Evolutionary conservation across 2,329 filamentous ascomycete species (phyloP), one percentile per base, ranked within the genome.

Genomic region (Alternaria arborescens): DNA sequence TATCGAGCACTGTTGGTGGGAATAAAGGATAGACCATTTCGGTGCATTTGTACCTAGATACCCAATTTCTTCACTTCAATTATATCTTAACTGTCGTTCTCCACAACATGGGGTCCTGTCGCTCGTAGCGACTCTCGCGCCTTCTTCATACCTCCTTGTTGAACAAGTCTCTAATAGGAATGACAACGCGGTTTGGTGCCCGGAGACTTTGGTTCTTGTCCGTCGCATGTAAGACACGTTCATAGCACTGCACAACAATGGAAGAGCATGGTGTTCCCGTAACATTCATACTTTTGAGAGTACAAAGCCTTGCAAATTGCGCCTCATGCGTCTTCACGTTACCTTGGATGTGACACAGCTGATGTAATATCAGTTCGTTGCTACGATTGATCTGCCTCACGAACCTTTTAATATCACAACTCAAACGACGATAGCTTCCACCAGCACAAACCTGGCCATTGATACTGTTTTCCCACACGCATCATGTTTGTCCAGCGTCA

Each of bases 11-110:
- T n/a, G 20, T 43, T 20, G 34, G 50, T 46, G 53, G 56, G 63
- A 55, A 52, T 57, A 63, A 63, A 50, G 61, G 61, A 64, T 46
- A 26, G 28, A 48, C 40, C 26, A 44, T 32, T 52, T 38, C 20
- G 52, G 43, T 50, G 53, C 53, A 38, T 24, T 55, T 22, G 20
- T 30, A 42, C 44, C 42, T 34, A 52, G 46, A 57, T 57, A 60
- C 43, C 44, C 44, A 43, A n/a, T 55, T 50, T 30, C 18, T 38
- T 43, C 36, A 38, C n/a, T 40, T 34, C 28, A 26, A 26, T 18
- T 6, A 26, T 41, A 48, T 28, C 20, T 52, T 32, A 11, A 20
- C 32, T 53, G 14, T 43, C 26, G 26, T 30, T 7, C 24, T n/a
- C 26, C 11, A 36, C 22, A 38, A 20, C 8, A 16, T 8, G 5